Evolutionary conservation across 1,139 yeast genomes (phyloP).

Genomic region (Pichia sp.): DNA sequence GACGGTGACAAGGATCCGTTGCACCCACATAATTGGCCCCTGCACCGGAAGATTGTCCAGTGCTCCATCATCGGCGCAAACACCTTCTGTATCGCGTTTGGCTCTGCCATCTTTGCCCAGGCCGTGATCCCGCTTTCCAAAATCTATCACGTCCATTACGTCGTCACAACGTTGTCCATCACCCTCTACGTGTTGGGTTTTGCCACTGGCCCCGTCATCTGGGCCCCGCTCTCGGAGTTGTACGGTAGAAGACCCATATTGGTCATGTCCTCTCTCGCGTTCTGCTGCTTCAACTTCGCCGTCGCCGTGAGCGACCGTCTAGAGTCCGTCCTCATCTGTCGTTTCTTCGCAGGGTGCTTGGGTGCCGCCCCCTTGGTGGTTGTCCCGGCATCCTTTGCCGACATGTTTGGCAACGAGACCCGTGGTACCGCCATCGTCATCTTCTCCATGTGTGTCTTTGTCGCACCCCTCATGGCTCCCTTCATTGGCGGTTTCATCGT

Average conservation of each 20-base stretch:
- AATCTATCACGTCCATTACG: slow-evolving; percentile 48
- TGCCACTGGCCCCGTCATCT: slow-evolving; percentile 75
- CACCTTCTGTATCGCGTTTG: slow-evolving; percentile 50
- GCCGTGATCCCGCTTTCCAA: slow-evolving; percentile 42
- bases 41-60: slow-evolving; percentile 38
- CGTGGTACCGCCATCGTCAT: slow-evolving; percentile 71
- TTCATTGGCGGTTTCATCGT: slow-evolving; percentile 63
- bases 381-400: slow-evolving; percentile 81
- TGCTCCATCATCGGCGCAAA: slow-evolving; percentile 42
- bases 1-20: slow-evolving; percentile 60
- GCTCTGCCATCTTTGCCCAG: slow-evolving; percentile 62
- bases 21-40: slow-evolving; percentile 62
- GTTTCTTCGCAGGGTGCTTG: slow-evolving; percentile 71
- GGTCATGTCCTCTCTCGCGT: slow-evolving; percentile 51
- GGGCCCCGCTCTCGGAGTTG: slow-evolving; percentile 78
- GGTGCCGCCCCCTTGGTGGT: slow-evolving; percentile 83
- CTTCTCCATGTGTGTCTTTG: slow-evolving; percentile 63
- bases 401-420: slow-evolving; percentile 54
- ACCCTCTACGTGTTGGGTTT: slow-evolving; percentile 76
- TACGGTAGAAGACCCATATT: slow-evolving; percentile 65
- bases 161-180: slow-evolving; percentile 60
- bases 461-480: slow-evolving; percentile 76
- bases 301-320: slow-evolving; percentile 69
- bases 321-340: slow-evolving; percentile 66
- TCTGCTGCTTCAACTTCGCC: slow-evolving; percentile 60